phyloP scores from a whole-genome alignment of 2,329 filamentous ascomycete species.

The Metarhizium rileyi region DNA sequence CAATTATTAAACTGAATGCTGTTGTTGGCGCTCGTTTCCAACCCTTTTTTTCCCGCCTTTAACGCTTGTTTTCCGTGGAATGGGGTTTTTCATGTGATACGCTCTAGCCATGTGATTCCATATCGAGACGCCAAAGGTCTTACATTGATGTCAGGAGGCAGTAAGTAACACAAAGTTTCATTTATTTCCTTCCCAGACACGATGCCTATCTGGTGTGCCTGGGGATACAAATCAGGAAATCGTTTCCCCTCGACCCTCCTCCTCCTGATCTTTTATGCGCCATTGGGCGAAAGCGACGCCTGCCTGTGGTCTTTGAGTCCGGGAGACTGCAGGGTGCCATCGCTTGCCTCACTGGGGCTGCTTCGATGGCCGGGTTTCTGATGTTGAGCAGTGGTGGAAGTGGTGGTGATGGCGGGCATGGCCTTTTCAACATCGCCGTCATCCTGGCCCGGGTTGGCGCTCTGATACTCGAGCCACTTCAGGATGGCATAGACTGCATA shows the following conservation, averaged over 20 bases:
- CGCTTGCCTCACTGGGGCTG: neutral
- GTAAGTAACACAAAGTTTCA: neutral
- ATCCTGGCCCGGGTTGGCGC: slow-evolving; percentile 40
- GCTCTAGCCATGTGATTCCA: neutral
- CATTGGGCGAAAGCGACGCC: neutral
- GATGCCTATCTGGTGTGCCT: neutral
- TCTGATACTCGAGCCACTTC: slow-evolving; percentile 41
- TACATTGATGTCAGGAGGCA: neutral
- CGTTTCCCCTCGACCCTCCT: neutral
- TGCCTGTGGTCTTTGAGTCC: neutral
- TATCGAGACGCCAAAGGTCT: neutral
- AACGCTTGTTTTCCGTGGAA: too few species aligned
- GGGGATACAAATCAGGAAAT: neutral
- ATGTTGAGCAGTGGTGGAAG: neutral
- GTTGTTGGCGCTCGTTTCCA: too few species aligned
- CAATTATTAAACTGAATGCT: too few species aligned
- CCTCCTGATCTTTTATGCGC: neutral
- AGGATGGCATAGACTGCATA: slow-evolving; percentile 40
- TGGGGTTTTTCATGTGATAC: neutral
- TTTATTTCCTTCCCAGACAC: neutral
- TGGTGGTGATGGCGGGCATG: neutral
- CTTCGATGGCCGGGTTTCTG: neutral
- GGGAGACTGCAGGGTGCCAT: neutral
- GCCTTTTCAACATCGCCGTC: slow-evolving; percentile 21
- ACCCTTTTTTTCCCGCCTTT: neutral